Conservation (phyloP, 2,329 filamentous ascomycete genomes). For the Myriosclerotinia curreyana region DNA sequence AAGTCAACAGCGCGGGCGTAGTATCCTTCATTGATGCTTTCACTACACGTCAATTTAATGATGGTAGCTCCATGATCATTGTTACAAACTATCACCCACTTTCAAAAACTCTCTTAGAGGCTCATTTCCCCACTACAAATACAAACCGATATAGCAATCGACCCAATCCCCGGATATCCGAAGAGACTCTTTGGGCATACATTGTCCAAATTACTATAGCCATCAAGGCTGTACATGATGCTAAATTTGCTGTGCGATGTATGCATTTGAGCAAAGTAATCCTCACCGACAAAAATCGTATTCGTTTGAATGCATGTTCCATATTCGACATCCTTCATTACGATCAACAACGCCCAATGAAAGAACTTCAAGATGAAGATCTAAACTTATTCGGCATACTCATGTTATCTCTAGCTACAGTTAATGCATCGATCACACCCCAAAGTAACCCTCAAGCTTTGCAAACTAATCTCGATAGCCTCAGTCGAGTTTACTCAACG, state of each 20-base stretch:
- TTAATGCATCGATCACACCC: constrained; percentile 47
- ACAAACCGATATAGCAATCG: constrained; percentile 42
- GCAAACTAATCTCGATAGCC: constrained; percentile 72
- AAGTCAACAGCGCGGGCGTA: constrained; percentile 74
- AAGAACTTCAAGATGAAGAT: constrained; percentile 84
- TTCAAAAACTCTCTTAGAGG: constrained; percentile 83
- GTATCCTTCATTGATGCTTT: constrained; percentile 90
- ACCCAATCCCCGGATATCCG: constrained; percentile 50
- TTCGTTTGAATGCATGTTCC: constrained; percentile 83
- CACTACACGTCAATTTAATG: constrained; percentile 87
- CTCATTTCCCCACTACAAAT: constrained; percentile 55
- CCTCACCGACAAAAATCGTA: constrained; percentile 82
- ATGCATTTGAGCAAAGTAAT: constrained; percentile 87
- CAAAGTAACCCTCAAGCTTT: constrained; percentile 41
- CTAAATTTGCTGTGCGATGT: constrained; percentile 78
- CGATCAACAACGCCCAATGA: constrained; percentile 64
- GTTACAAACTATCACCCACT: constrained; percentile 91
- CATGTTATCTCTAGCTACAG: constrained; percentile 77
- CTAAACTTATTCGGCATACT: constrained; percentile 79
- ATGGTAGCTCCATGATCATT: constrained; percentile 82
- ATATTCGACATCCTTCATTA: constrained; percentile 87
- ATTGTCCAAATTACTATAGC: constrained; percentile 88
- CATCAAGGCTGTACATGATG: constrained; percentile 78
- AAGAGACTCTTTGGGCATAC: constrained; percentile 85
- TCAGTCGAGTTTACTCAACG: constrained; percentile 71